Conservation (phyloP, 169 alveolate genomes). For the Cryptosporidium viatorum region DNA sequence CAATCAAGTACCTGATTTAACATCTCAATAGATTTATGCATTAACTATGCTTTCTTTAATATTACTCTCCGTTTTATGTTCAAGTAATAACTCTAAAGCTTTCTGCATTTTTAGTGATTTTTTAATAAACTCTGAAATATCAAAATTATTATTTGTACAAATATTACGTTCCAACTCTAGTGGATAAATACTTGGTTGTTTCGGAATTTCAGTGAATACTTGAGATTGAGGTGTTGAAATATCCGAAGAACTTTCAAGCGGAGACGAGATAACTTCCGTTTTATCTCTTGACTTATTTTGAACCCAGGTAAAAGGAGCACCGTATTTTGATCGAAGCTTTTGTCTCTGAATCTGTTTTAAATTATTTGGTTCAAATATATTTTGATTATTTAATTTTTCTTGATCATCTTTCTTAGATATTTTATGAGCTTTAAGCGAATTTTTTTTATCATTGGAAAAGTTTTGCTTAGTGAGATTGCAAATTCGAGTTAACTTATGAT, state of each 20-base stretch:
- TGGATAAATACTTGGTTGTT: conserved; percentile 67
- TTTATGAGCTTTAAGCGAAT: not conserved
- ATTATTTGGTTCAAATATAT: not conserved
- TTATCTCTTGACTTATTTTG: conserved; percentile 11
- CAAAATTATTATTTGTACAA: not conserved
- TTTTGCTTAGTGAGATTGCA: not conserved
- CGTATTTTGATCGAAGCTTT: conserved; percentile 19
- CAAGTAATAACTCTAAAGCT: conserved; percentile 18
- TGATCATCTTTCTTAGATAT: not conserved
- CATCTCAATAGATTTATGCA: not conserved
- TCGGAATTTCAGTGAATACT: conserved; percentile 51
- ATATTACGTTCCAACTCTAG: conserved; percentile 6
- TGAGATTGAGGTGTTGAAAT: conserved; percentile 49
- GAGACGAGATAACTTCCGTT: not conserved
- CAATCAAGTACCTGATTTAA: not conserved
- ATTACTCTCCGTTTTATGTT: not conserved
- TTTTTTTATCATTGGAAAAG: not conserved
- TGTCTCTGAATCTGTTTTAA: conserved; percentile 7
- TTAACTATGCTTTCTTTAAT: not conserved
- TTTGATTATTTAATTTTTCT: not conserved
- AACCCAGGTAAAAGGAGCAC: conserved; percentile 64
- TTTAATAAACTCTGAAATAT: conserved; percentile 31
- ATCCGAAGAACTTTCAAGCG: not conserved
- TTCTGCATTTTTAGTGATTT: conserved; percentile 39
- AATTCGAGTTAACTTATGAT: not conserved